Evolutionary conservation across 345 rosid species (phyloP).

Genomic region (Gossypium thurberi): DNA sequence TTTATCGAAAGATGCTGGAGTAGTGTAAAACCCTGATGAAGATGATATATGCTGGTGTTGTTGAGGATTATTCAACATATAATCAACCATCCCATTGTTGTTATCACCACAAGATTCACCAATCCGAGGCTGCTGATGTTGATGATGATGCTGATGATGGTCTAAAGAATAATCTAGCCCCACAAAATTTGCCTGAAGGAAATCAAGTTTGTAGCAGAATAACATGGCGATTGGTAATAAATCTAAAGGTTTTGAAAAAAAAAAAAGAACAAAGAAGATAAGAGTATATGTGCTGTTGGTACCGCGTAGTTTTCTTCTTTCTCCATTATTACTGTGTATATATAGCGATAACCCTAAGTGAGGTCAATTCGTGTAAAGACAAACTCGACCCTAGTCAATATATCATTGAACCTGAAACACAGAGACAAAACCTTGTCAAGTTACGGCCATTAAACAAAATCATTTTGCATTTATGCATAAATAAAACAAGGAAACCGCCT

Average conservation of each 20-base stretch:
- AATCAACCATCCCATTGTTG: constrained; percentile 45
- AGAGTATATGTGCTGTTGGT: constrained; percentile 12
- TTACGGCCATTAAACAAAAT: constrained; percentile 13
- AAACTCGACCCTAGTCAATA: constrained; percentile 12
- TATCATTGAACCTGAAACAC: constrained; percentile 20
- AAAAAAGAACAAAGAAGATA: not conserved
- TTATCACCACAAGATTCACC: constrained; percentile 28
- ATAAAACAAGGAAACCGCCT: not conserved
- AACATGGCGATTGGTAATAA: constrained; percentile 15
- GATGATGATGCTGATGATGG: constrained; percentile 25
- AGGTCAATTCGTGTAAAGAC: constrained; percentile 23
- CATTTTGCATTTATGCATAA: not conserved
- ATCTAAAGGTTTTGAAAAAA: constrained; percentile 2
- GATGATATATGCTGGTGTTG: constrained; percentile 36
- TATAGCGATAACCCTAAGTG: constrained; percentile 18
- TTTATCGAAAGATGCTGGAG: constrained; percentile 53
- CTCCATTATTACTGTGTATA: constrained; percentile 42
- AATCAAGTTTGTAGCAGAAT: constrained; percentile 22
- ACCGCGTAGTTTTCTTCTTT: constrained; percentile 69
- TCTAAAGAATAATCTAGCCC: constrained; percentile 41
- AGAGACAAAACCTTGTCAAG: constrained; percentile 1
- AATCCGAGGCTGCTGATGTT: constrained; percentile 21
- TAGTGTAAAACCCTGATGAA: constrained; percentile 33
- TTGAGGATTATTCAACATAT: constrained; percentile 42
- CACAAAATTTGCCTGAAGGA: constrained; percentile 42